Percentiles rank a stretch among this genome's conserved stretches.
phyloP scores from a whole-genome alignment of 176 grass and related monocot species.

The Oryza longistaminata region DNA sequence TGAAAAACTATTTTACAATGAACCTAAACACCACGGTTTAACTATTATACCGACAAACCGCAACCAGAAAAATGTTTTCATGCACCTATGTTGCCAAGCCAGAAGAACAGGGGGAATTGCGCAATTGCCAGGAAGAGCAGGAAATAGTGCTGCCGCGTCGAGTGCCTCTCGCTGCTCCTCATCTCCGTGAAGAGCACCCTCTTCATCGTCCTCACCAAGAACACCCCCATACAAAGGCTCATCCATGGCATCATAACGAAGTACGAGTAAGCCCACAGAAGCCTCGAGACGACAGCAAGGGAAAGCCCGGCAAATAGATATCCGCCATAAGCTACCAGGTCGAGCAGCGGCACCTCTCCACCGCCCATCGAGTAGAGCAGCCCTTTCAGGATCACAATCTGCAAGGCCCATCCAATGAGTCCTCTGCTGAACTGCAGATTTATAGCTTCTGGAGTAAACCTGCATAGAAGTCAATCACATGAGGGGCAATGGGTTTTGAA shows the following conservation, averaged over 20 bases:
- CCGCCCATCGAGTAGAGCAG: conserved; percentile 73
- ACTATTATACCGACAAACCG: not conserved
- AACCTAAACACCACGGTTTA: not conserved
- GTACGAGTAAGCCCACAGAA: conserved; percentile 68
- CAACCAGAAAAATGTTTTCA: conserved; percentile 6
- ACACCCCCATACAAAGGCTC: conserved; percentile 87
- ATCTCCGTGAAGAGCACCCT: conserved; percentile 68
- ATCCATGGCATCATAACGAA: conserved; percentile 76
- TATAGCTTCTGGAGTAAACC: conserved; percentile 86
- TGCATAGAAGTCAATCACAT: conserved; percentile 6
- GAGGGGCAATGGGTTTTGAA: not conserved
- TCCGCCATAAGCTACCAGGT: conserved; percentile 77
- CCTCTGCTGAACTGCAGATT: conserved; percentile 80
- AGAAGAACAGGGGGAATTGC: conserved; percentile 85
- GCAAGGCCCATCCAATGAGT: conserved; percentile 69
- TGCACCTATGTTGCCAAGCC: conserved; percentile 70
- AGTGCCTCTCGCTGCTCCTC: conserved; percentile 70
- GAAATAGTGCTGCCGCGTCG: conserved; percentile 72
- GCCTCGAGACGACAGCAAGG: conserved; percentile 45
- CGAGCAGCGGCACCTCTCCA: conserved; percentile 76
- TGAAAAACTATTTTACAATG: conserved; percentile 20
- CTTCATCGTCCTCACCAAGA: conserved; percentile 88
- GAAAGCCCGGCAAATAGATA: conserved; percentile 69
- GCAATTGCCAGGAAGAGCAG: conserved; percentile 75
- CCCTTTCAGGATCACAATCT: conserved; percentile 66